Conservation (phyloP, 768 basidiomycete genomes). For the Tremella yokohamensis region DNA sequence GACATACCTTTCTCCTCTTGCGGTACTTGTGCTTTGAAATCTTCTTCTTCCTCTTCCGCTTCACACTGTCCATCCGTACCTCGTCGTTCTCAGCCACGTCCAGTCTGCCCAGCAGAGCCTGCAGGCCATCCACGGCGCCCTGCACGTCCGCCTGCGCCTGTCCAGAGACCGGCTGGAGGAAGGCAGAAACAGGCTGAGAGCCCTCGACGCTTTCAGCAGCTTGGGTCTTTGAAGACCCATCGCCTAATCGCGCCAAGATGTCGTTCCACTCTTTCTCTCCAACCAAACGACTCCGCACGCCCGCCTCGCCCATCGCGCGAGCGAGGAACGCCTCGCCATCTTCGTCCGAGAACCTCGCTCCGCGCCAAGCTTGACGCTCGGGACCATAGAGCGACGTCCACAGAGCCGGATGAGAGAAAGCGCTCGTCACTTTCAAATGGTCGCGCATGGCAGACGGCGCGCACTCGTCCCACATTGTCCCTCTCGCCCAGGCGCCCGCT, state of each 20-base stretch:
- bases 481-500: neutral
- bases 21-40: constrained; percentile 96
- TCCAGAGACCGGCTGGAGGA: no score
- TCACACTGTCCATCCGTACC: constrained; percentile 53
- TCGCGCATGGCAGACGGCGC: constrained; percentile 12
- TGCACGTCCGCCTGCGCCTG: constrained; percentile 5
- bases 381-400: no score
- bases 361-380: no score
- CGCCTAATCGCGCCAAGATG: constrained; percentile 63
- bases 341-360: constrained; percentile 18
- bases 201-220: neutral
- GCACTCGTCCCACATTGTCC: no score
- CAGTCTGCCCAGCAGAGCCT: constrained; percentile 13
- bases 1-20: constrained; percentile 79
- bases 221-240: neutral
- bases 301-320: constrained; percentile 69
- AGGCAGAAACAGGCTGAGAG: neutral
- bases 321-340: constrained; percentile 67
- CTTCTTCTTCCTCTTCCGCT: constrained; percentile 62
- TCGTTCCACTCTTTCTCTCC: constrained; percentile 66
- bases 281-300: constrained; percentile 66
- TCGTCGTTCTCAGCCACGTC: constrained; percentile 46
- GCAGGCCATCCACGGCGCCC: constrained; percentile 21
- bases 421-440: constrained; percentile 15
- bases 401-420: constrained; percentile 22